Conservation (phyloP, 805 yeast species). For the Dipodascus geniculatus region DNA sequence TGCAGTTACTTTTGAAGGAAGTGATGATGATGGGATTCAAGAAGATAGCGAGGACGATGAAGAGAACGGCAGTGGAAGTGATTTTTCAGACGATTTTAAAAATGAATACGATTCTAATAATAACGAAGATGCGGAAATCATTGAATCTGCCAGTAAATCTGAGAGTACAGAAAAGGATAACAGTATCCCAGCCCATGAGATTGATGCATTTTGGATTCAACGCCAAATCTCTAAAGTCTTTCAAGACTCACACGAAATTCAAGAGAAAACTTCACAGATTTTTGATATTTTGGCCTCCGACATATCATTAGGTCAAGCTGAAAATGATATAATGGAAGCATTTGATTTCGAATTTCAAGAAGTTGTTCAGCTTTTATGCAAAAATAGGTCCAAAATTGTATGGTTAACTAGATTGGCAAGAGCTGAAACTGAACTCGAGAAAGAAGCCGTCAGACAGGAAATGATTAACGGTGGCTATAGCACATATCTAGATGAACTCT, state of each 20-base stretch:
- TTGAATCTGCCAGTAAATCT: slow-evolving; percentile 6
- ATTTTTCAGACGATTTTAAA: slow-evolving; percentile 11
- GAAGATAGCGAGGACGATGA: slow-evolving; percentile 15
- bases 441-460: slow-evolving; percentile 28
- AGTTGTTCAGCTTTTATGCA: slow-evolving; percentile 36
- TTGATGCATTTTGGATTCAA: slow-evolving; percentile 44
- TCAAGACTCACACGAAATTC: slow-evolving; percentile 31
- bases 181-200: slow-evolving; percentile 27
- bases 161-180: slow-evolving; percentile 4
- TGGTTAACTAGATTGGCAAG: slow-evolving; percentile 41
- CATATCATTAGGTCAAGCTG: slow-evolving; percentile 34
- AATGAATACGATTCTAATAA: slow-evolving; percentile 6
- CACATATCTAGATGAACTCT: slow-evolving; percentile 33
- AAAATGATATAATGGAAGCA: slow-evolving; percentile 40
- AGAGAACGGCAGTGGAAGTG: slow-evolving; percentile 13
- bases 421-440: slow-evolving; percentile 28
- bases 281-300: slow-evolving; percentile 30
- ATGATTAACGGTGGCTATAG: slow-evolving; percentile 35
- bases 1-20: slow-evolving; percentile 27
- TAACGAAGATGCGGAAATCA: slow-evolving; percentile 8
- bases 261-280: slow-evolving; percentile 31
- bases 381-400: slow-evolving; percentile 39
- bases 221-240: slow-evolving; percentile 32
- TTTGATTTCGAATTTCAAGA: slow-evolving; percentile 41
- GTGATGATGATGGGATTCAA: slow-evolving; percentile 20